Base-by-base conservation (phyloP, 2,329 filamentous ascomycete species). In the Fusarium marasasianum region DNA sequence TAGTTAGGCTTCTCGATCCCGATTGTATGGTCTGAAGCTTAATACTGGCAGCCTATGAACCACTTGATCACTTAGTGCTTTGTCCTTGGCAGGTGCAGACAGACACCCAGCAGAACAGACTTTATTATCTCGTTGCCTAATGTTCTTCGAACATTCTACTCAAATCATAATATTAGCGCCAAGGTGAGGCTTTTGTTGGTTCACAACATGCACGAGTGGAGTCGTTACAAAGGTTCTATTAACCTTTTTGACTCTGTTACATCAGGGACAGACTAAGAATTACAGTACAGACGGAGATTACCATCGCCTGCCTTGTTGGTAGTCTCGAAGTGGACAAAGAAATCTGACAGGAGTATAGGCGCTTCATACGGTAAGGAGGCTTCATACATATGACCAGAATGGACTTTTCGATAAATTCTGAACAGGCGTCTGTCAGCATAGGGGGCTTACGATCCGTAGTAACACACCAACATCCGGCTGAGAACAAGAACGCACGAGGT, bases 401-500 rank as follows among this genome's bases (percentile, higher is more conserved):
- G n/a, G 37, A 44, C 43, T 60, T n/a, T 26, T 22, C 26, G n/a
- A 44, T 29, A 37, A 26, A 45, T 33, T 5, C 13, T 31, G 38
- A 54, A 26, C 17, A 54, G 44, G 38, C n/a, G 57, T 41, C 43
- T 15, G 37, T 47, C 31, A 53, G 22, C n/a, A 33, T 20, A 29
- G 37, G 24, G 29, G 18, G 31, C 44, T 29, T 57, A 20, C 51
- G 38, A 37, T 55, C 22, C 29, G 56, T 40, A 31, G 43, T 61
- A 63, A 37, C 48, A 73, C 57, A 47, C 50, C 35, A 40, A 43
- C 57, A 53, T 38, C 55, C 35, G 58, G 38, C 58, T 55, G 17
- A 31, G 62, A 72, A 44, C 26, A 45, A 67, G 43, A 61, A 48
- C n/a, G 53, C 51, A 65, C 55, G 43, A 69, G 56, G 58, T 74